phyloP scores from a whole-genome alignment of 257 asterid genomes.

The Euphrasia confusa region DNA sequence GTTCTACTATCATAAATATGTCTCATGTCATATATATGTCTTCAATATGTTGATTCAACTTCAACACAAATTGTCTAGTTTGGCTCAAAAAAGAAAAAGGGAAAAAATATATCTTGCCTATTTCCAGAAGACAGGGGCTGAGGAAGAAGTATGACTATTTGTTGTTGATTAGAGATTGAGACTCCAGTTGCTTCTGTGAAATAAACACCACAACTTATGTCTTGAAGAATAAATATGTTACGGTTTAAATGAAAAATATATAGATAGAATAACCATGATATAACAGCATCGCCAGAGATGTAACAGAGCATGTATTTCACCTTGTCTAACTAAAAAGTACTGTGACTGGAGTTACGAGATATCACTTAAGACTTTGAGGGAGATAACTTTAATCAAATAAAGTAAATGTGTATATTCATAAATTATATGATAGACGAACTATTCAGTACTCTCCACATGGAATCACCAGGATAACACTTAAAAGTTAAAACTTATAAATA shows the following conservation, averaged over 20 bases:
- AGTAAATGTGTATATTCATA: neutral
- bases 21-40: neutral
- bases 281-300: conserved; percentile 12
- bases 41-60: neutral
- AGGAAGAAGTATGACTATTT: conserved; percentile 76
- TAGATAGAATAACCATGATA: conserved; percentile 8
- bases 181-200: conserved; percentile 57
- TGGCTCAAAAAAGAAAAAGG: conserved; percentile 13
- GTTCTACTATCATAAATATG: neutral
- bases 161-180: conserved; percentile 47
- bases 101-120: conserved; percentile 58
- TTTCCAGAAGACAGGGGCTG: conserved; percentile 80
- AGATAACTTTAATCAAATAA: neutral
- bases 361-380: neutral
- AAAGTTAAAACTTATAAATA: neutral
- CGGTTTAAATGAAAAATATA: conserved; percentile 13
- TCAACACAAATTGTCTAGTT: conserved; percentile 3
- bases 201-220: conserved; percentile 8
- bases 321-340: conserved; percentile 9
- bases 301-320: conserved; percentile 14
- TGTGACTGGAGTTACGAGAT: conserved; percentile 7
- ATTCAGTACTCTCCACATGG: conserved; percentile 12
- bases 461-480: conserved; percentile 14
- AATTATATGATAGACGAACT: neutral
- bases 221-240: conserved; percentile 17